Evolutionary conservation across 2,329 filamentous ascomycete genomes (phyloP), one percentile per base, ranked within the genome.

Genomic region (Kalmusia sp.): DNA sequence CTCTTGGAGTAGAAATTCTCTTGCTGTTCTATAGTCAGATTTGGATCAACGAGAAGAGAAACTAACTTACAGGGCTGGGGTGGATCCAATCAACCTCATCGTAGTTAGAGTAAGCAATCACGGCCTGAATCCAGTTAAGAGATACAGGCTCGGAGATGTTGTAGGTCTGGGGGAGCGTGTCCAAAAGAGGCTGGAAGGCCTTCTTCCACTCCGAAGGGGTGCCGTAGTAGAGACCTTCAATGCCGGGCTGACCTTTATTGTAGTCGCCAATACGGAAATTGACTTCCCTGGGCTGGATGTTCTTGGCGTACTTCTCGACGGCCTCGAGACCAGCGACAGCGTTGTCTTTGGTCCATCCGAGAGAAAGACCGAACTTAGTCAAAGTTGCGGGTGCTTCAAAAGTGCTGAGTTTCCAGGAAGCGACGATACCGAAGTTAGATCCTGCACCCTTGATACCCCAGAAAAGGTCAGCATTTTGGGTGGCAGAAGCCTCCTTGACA

Each of bases 361-460:
- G 44, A 14, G 43, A 19, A 17, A 53, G 35, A 31, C 51, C 50
- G 31, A 55, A 58, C 31, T 28, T 49, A 22, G 53, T 58, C 7
- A 56, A 24, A 9, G 14, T 24, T 11, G 17, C 15, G 8, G 56
- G 56, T 17, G 56, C 53, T 17, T 15, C 54, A 37, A 59, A 59
- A 15, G 58, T 58, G 31, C 35, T 58, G 27, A 68, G 39, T 25
- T 54, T 54, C 52, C 59, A 71, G 1, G 56, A 65, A 3, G 61
- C 62, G 14, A 72, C 62, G 35, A 73, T 64, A 12, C 71, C 72
- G 44, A 71, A 74, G 43, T 70, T 71, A 39, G 61, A 61, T 1
- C 72, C 72, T 2, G 70, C 72, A 2, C 72, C 73, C 7, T 59
- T 57, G n/a, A 74, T 52, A 1, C 64, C 73, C 69, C 72, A 75